Base-by-base conservation (phyloP, 257 asterid genomes). In the Ilex asprella region DNA sequence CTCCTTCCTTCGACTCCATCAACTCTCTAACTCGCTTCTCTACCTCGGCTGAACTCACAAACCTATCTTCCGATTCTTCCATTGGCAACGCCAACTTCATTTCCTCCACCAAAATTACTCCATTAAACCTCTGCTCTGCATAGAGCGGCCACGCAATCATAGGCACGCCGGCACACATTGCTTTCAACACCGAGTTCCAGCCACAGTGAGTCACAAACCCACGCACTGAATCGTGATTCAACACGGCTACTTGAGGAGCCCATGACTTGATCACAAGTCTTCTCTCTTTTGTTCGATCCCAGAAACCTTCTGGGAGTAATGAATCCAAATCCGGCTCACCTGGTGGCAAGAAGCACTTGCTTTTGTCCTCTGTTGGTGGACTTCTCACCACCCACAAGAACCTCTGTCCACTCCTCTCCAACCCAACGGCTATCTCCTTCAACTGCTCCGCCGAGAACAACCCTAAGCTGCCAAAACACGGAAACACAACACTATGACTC, bases 381-480 rank as follows among this genome's bases (percentile, higher is more conserved):
- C 76, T 69, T 11, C 85, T 70, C 27, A 82, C 85, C 21, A 73
- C 85, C 94, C 94, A 85, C 46, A 82, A 11, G 64, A 85, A 85
- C 54, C 82, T 67, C 8, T 43, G 68, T 12, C 69, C 81, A 44
- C 81, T 80, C 12, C 35, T 76, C 58, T 85, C 94, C 47, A 85
- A 56, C 7, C 85, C 94, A 1, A 61, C 47, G 0, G 87, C 89
- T 1, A 78, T 64, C 44, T 80, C 87, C n/a, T 29, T 72, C 53
- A 82, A 27, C 60, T 85, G 94, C 12, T 70, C 78, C 2, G 29
- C 66, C 0, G 75, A 59, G 5, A 78, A 55, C 54, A 67, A 12
- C 2, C 95, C 92, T 58, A 68, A 47, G 57, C 95, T 86, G 16
- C 95, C 95, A 50, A 86, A 86, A 39, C 87, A 78, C 12, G 84